Percentiles rank a stretch among this genome's conserved stretches.
These are phyloP conservation scores for Xenoacremonium recifei DNA, from an alignment of 2,329 filamentous ascomycete species.

Conservation along the genomic window DNA sequence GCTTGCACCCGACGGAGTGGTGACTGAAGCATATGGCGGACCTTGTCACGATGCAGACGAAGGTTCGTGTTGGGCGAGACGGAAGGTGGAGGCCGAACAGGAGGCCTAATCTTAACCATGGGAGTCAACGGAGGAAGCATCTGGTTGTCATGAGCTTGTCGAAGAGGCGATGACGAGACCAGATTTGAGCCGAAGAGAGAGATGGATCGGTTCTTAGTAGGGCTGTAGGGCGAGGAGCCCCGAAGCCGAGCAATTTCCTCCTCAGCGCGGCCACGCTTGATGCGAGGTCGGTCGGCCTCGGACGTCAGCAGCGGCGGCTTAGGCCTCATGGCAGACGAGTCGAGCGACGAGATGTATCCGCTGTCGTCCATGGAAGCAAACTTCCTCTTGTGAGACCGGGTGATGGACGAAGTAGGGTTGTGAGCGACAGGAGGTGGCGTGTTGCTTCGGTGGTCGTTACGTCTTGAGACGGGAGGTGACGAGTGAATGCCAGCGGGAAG, in stretches of 20 bases:
- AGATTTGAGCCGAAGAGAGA: constrained; percentile 45
- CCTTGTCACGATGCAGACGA: constrained; percentile 79
- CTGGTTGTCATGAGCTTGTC: constrained; percentile 54
- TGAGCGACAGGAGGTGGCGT: constrained; percentile 73
- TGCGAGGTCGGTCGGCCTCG: constrained; percentile 74
- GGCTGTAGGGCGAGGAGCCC: constrained; percentile 90
- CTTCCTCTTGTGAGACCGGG: constrained; percentile 71
- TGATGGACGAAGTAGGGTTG: constrained; percentile 61
- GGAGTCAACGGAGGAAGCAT: constrained; percentile 80
- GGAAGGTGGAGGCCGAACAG: constrained; percentile 59
- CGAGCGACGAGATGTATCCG: constrained; percentile 93
- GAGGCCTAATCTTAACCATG: constrained; percentile 73
- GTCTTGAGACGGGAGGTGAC: constrained; percentile 77
- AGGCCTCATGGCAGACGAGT: constrained; percentile 81
- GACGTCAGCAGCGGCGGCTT: constrained; percentile 70
- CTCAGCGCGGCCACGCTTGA: constrained; percentile 88
- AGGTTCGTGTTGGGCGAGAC: constrained; percentile 93
- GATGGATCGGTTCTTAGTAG: constrained; percentile 65
- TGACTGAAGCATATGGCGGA: constrained; percentile 78
- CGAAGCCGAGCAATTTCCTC: constrained; percentile 93
- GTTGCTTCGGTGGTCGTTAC: constrained; percentile 58
- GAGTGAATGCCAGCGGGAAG: constrained; percentile 74
- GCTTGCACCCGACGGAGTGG: constrained; percentile 54
- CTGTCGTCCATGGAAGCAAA: constrained; percentile 83
- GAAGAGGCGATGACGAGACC: constrained; percentile 67